Evolutionary conservation across 2,329 filamentous ascomycete species (phyloP).

Genomic region (Aureobasidium sp.): DNA sequence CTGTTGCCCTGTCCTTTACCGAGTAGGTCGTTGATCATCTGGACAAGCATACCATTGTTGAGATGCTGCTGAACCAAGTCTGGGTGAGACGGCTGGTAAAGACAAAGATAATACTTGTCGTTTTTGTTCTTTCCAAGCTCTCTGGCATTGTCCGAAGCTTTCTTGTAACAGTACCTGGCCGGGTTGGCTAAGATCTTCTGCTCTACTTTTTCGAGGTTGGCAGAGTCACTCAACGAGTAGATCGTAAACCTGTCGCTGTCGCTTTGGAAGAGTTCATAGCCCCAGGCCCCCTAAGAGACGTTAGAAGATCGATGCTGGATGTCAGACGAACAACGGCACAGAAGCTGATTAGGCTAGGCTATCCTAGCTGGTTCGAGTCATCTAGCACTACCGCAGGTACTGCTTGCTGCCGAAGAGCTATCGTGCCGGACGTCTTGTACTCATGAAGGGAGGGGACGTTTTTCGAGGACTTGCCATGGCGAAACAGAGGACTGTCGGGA

Average conservation of each 20-base stretch:
- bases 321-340: neutral
- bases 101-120: neutral
- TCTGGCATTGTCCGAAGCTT: too few species aligned
- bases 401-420: neutral
- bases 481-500: neutral
- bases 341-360: neutral
- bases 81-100: neutral
- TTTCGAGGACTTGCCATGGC: neutral
- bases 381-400: neutral
- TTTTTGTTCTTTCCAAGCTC: too few species aligned
- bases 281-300: neutral
- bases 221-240: neutral
- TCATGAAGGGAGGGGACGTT: neutral
- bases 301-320: neutral
- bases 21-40: neutral
- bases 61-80: neutral
- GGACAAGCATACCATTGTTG: neutral
- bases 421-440: neutral
- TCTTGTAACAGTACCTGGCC: neutral
- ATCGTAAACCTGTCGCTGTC: neutral
- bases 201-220: neutral
- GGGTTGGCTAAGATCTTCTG: neutral
- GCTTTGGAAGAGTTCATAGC: neutral
- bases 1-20: neutral
- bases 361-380: neutral